Evolutionary conservation across 768 basidiomycete genomes (phyloP).

Genomic region (Coprinellus aureogranulatus): DNA sequence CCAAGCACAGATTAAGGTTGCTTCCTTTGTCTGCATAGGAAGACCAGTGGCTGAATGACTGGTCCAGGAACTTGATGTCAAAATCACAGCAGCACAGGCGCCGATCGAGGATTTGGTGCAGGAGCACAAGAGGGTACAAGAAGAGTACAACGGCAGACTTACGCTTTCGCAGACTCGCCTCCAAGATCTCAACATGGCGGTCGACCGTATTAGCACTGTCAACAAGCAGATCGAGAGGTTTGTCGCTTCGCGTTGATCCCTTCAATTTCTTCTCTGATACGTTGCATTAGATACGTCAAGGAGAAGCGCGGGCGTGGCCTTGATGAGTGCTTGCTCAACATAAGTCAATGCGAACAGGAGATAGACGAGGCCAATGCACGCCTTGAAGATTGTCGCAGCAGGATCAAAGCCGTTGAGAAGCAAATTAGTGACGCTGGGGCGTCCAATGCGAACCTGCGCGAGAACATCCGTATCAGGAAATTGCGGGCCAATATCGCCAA

Average conservation of each 20-base stretch:
- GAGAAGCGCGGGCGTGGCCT: constrained; percentile 62
- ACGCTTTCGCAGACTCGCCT: constrained; percentile 50
- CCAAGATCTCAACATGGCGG: constrained; percentile 65
- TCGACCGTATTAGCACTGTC: constrained; percentile 58
- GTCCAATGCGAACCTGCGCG: constrained; percentile 66
- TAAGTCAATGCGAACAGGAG: constrained; percentile 43
- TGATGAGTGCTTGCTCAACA: constrained; percentile 54
- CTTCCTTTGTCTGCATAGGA: constrained; percentile 1
- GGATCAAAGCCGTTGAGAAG: constrained; percentile 62
- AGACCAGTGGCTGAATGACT: background rate
- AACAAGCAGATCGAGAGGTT: constrained; percentile 69
- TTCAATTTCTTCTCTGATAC: background rate
- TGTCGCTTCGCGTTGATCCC: constrained; percentile 10
- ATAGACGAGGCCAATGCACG: constrained; percentile 33
- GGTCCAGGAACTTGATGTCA: constrained; percentile 59
- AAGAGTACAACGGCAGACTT: constrained; percentile 48
- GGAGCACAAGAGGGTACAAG: constrained; percentile 48
- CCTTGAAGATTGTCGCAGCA: constrained; percentile 38
- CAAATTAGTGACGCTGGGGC: constrained; percentile 78
- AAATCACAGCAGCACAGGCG: constrained; percentile 56
- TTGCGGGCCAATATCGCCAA: constrained; percentile 63
- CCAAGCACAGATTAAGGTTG: constrained; percentile 51
- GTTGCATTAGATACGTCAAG: constrained; percentile 60
- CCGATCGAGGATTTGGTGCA: constrained; percentile 65
- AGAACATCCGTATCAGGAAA: constrained; percentile 78